A percentile compares a stretch with the other conserved stretches of the same genome.
Evolutionary conservation across 2,329 filamentous ascomycete genomes (phyloP).

Genomic region (Ophiostoma tasmaniense): DNA sequence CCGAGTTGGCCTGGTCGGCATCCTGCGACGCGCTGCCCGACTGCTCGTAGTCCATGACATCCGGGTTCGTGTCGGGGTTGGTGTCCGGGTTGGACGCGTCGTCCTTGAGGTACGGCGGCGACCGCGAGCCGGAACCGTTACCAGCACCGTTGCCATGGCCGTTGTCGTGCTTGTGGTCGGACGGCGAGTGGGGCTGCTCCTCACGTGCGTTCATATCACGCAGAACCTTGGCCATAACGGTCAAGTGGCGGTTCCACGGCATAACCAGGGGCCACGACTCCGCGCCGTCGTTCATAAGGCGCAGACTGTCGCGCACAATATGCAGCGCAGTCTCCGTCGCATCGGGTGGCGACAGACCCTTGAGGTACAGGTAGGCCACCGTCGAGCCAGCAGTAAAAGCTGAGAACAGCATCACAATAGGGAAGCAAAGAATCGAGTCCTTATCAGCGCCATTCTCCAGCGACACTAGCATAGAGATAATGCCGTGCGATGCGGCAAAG

Average conservation of each 20-base stretch:
- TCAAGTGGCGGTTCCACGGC: conserved; percentile 52
- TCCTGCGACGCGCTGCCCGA: conserved; percentile 30
- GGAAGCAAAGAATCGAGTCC: conserved; percentile 51
- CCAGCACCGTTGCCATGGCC: background rate
- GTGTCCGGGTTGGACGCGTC: conserved; percentile 49
- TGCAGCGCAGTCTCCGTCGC: conserved; percentile 48
- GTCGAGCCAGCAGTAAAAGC: conserved; percentile 54
- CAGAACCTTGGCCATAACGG: conserved; percentile 54
- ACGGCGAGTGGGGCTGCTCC: conserved; percentile 28
- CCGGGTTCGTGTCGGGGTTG: conserved; percentile 45
- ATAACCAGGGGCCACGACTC: conserved; percentile 52
- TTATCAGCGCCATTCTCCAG: conserved; percentile 50
- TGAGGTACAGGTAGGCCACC: conserved; percentile 54
- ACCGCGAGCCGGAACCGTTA: background rate
- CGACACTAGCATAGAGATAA: conserved; percentile 46
- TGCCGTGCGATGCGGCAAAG: conserved; percentile 50
- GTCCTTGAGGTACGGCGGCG: conserved; percentile 42
- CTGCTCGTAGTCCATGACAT: conserved; percentile 51
- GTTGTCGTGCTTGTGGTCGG: conserved; percentile 23
- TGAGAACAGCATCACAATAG: conserved; percentile 56
- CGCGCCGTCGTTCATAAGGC: conserved; percentile 50
- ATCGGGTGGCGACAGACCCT: conserved; percentile 48
- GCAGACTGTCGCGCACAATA: conserved; percentile 50
- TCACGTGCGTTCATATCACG: conserved; percentile 41
- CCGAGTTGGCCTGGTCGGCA: conserved; percentile 28